phyloP scores from a whole-genome alignment of 805 yeast species.

The Pichia cabralensis region DNA sequence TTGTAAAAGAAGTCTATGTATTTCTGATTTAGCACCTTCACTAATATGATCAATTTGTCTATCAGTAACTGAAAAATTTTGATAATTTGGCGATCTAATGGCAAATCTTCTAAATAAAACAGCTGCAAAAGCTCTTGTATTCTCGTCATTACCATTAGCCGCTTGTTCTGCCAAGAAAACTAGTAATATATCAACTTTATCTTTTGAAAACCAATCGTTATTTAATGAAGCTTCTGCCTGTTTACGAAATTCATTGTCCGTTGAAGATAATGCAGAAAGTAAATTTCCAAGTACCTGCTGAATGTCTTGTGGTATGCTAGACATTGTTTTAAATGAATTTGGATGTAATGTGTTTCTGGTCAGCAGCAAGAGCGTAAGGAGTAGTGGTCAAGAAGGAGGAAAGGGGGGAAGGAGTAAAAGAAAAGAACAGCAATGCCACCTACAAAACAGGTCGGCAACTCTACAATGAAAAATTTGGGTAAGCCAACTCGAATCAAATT shows the following conservation, averaged over 20 bases:
- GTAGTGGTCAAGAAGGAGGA: no score
- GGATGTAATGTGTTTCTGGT: no score
- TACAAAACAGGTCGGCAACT: no score
- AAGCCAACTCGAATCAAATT: no score
- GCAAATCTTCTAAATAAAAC: conserved; percentile 86
- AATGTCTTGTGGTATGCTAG: conserved; percentile 51
- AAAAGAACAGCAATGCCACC: no score
- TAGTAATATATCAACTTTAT: conserved; percentile 59
- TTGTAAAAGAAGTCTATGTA: conserved; percentile 54
- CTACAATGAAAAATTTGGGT: no score
- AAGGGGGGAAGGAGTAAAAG: no score
- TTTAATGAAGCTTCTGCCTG: conserved; percentile 67
- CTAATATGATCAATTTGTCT: conserved; percentile 68
- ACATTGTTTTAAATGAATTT: conserved; percentile 27
- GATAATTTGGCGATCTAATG: conserved; percentile 61
- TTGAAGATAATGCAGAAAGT: conserved; percentile 60
- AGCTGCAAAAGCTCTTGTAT: conserved; percentile 65
- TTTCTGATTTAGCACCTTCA: conserved; percentile 46
- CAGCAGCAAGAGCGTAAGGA: background rate
- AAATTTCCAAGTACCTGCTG: conserved; percentile 44
- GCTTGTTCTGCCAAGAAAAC: conserved; percentile 78
- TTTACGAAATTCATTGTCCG: conserved; percentile 67
- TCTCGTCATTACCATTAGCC: conserved; percentile 47
- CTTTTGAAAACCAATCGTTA: conserved; percentile 62
- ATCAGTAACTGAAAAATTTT: conserved; percentile 52